Conservation (phyloP, 1,284 basidiomycete genomes). For the Sporisorium exsertum region DNA sequence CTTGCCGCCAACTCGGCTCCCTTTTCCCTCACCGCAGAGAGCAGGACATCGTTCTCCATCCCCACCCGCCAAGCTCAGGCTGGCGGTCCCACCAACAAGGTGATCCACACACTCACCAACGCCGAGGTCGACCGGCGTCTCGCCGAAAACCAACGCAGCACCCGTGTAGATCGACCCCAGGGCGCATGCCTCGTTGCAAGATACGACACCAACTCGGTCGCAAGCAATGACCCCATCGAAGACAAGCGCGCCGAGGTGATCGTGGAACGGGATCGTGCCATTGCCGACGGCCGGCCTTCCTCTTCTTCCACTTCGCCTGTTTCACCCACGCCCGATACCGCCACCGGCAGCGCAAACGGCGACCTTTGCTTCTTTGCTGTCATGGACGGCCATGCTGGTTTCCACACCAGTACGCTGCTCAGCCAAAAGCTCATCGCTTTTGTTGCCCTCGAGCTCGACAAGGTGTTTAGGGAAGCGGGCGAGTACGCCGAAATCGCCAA, state of each 20-base stretch:
- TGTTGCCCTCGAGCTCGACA: conserved; percentile 80
- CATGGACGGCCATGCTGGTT: conserved; percentile 92
- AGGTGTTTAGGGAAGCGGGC: conserved; percentile 70
- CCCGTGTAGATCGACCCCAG: conserved; percentile 58
- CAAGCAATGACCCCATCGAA: conserved; percentile 66
- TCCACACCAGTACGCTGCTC: conserved; percentile 85
- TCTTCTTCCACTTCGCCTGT: conserved; percentile 21
- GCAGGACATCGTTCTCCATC: conserved; percentile 59
- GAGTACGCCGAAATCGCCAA: conserved; percentile 65
- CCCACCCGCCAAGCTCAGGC: conserved; percentile 50
- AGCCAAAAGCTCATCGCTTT: conserved; percentile 87
- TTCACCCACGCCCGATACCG: conserved; percentile 26
- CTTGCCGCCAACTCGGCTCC: conserved; percentile 39
- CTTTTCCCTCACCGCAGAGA: conserved; percentile 53
- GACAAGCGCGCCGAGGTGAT: conserved; percentile 67
- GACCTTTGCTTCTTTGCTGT: conserved; percentile 78
- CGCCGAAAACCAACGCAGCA: conserved; percentile 60
- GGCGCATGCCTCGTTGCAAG: conserved; percentile 64
- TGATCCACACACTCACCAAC: conserved; percentile 60
- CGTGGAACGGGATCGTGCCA: conserved; percentile 63
- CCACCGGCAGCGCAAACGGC: conserved; percentile 41
- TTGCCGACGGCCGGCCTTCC: conserved; percentile 33
- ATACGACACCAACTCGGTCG: conserved; percentile 67
- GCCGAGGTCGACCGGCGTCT: conserved; percentile 64
- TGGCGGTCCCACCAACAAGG: conserved; percentile 53